Evolutionary conservation across 2,329 filamentous ascomycete genomes (phyloP).

Genomic region (Stachybotrys elegans): DNA sequence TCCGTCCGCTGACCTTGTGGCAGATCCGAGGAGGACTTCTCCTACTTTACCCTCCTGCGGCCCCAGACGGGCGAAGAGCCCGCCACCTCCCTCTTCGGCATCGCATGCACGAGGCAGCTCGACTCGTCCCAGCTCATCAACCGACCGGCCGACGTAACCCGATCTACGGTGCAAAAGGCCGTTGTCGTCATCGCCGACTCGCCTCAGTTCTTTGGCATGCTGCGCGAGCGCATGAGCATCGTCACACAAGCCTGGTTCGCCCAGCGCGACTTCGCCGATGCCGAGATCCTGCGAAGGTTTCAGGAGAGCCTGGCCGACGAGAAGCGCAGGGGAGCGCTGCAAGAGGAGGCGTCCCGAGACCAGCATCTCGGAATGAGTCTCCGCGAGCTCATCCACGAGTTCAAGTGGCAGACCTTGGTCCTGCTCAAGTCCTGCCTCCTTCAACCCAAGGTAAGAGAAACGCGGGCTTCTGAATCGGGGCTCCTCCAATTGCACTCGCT

Average conservation of each 20-base stretch:
- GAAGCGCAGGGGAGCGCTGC: slow-evolving; percentile 49
- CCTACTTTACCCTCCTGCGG: slow-evolving; percentile 87
- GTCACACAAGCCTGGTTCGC: slow-evolving; percentile 96
- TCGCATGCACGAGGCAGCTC: slow-evolving; percentile 90
- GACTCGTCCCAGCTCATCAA: slow-evolving; percentile 72
- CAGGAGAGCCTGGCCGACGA: slow-evolving; percentile 79
- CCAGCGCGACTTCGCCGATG: slow-evolving; percentile 86
- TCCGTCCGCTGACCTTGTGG: slow-evolving; percentile 8
- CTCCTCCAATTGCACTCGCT: neutral
- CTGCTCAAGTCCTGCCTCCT: slow-evolving; percentile 89
- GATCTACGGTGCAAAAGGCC: slow-evolving; percentile 95
- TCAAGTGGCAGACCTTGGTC: slow-evolving; percentile 89
- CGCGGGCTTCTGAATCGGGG: no score
- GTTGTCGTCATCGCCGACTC: slow-evolving; percentile 92
- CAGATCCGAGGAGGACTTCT: slow-evolving; percentile 91
- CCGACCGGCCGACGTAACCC: slow-evolving; percentile 83
- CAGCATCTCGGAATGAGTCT: slow-evolving; percentile 86
- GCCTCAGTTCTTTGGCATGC: slow-evolving; percentile 82
- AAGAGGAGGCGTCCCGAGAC: slow-evolving; percentile 70
- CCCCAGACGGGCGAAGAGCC: slow-evolving; percentile 49
- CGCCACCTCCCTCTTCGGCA: slow-evolving; percentile 85
- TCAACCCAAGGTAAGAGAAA: slow-evolving; percentile 75
- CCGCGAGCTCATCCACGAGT: slow-evolving; percentile 88
- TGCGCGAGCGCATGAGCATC: slow-evolving; percentile 83
- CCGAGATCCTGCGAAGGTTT: slow-evolving; percentile 84